Evolutionary conservation across 768 basidiomycete species (phyloP), one percentile per base, ranked within the genome.

Genomic region (Cystobasidiopsis lactophilus): DNA sequence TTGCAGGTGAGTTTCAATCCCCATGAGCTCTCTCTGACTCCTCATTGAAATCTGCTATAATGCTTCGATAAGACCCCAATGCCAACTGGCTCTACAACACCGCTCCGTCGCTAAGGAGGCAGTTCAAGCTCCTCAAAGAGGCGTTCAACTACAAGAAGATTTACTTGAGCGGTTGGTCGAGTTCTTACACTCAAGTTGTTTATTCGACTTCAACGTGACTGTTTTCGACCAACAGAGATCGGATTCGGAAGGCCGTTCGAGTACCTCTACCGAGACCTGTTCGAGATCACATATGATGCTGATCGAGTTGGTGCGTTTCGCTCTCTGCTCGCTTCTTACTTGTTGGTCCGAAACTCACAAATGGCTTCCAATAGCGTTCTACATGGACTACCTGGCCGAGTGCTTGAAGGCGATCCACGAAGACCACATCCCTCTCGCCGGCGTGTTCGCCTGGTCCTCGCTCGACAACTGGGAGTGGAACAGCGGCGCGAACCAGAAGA

Each of bases 161-260:
- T 49, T 52, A 53, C 19, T 49, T 49, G 31, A n/a, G n/a, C n/a
- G n/a, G n/a, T n/a, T n/a, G n/a, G n/a, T n/a, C n/a, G n/a, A n/a
- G n/a, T n/a, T n/a, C n/a, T n/a, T n/a, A n/a, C n/a, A n/a, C n/a
- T n/a, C n/a, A n/a, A n/a, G n/a, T n/a, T n/a, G n/a, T n/a, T n/a
- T n/a, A n/a, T n/a, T n/a, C n/a, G n/a, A n/a, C n/a, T n/a, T n/a
- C n/a, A n/a, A n/a, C n/a, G n/a, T n/a, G n/a, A n/a, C n/a, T n/a
- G n/a, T n/a, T n/a, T n/a, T n/a, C n/a, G n/a, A n/a, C n/a, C n/a
- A n/a, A 26, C 73, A 2, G 75, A 75, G 56, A 74, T 73, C 57
- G 74, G 75, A 0, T 73, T 75, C 46, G 68, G 66, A 10, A 72
- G 74, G 57, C 72, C 74, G 5, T 72, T 71, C 54, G 73, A 74